Base-by-base conservation (phyloP, 495 filamentous ascomycete genomes). In the Penicillium pulvis region DNA sequence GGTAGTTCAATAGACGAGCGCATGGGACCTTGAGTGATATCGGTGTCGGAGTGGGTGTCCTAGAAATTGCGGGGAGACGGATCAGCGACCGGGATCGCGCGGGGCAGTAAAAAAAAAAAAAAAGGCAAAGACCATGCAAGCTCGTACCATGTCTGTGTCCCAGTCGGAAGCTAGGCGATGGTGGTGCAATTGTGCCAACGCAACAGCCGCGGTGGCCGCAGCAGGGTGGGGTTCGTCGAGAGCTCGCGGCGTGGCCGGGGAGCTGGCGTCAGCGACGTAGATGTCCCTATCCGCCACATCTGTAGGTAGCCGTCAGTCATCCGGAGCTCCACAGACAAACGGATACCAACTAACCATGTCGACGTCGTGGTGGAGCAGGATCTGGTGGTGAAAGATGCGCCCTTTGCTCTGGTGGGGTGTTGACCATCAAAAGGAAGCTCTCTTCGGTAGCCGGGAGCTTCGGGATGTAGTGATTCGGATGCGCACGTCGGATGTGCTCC, bases 361-460 rank as follows among this genome's bases (percentile, higher is more conserved):
- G 73, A 28, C 75, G 67, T 49, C 68, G 73, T 45, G 67, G 65
- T 35, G 67, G 76, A 60, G 61, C 68, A 48, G 67, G 76, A 60
- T 78, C 79, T 56, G 84, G 84, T 26, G 79, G 86, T n/a, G 87
- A 87, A 2, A 78, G 63, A 53, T 79, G 72, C 30, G 70, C 69
- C 66, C 90, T 85, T 71, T 95, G 89, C 39, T 88, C 89, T 33
- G 90, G 92, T 42, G 91, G 87, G 57, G 91, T 91, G 72, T 85
- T 95, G 71, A 96, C 90, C 92, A 97, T 97, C 69, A 95, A 81
- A 65, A 88, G 80, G 78, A 98, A 97, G 87, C 92, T 97, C 80
- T 98, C 94, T 71, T 97, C 93, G 64, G 94, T 98, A 46, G 94
- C 94, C 71, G 94, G 94, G 67, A 98, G 91, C 86, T 98, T 98